Base-by-base conservation (phyloP, 176 grass and related monocot species). In the Aegilops speltoides region DNA sequence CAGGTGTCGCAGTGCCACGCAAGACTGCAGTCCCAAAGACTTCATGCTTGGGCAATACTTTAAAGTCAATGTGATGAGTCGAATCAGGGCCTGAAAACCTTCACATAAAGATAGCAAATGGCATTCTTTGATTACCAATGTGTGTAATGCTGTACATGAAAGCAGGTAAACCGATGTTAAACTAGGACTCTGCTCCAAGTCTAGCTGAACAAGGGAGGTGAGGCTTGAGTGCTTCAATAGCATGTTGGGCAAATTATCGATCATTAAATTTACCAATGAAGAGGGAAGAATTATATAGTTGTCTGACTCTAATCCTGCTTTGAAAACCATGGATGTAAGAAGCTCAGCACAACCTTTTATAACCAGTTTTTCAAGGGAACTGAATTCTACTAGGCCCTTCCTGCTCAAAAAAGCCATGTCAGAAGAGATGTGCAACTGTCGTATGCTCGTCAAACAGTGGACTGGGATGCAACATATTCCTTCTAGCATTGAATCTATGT, bases 201-300 rank as follows among this genome's bases (percentile, higher is more conserved):
- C 64, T 82, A 82, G 64, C 7, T 82, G 25, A 7, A 68, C 15
- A 45, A 82, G 64, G 26, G 79, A 82, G 79, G 79, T 54, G 24
- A 82, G 79, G 4, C 7, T 69, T 34, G 79, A 82, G 64, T 50
- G 26, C 25, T 22, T 5, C 9, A 82, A 68, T 8, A 69, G 3
- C 2, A 32, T 34, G 14, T 68, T 28, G 17, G 25, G 41, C n/a
- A 82, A 54, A 9, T 2, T 8, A 82, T 67, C 62, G 34, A 52
- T 82, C 16, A 1, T 15, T 52, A 82, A 68, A 48, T 68, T 31
- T 11, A 10, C 23, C 41, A 82, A 2, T 54, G 79, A 68, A 67
- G 79, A 33, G 15, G 79, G 79, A 9, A 82, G 63, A 46, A 81
- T 41, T 52, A 19, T 36, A 26, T 16, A 32, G 2, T 60, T 33